phyloP scores from a whole-genome alignment of 2,329 filamentous ascomycete genomes.

The Colletotrichum sp. region DNA sequence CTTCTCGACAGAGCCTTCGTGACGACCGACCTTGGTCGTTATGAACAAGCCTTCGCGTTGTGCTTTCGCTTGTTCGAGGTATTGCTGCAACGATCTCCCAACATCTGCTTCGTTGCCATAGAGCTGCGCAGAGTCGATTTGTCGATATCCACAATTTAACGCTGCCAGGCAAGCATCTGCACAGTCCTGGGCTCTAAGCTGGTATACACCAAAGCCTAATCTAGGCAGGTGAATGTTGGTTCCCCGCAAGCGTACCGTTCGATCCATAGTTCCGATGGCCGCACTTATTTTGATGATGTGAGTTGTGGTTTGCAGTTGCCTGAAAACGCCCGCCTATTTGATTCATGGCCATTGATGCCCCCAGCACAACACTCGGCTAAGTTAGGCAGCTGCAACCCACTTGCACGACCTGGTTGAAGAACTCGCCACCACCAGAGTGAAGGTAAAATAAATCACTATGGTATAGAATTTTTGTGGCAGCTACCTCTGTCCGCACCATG shows the following conservation, averaged over 20 bases:
- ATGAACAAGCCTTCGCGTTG: constrained; percentile 65
- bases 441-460: background rate
- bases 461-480: background rate
- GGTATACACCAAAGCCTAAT: constrained; percentile 76
- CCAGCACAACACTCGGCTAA: background rate
- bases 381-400: background rate
- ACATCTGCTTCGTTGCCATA: constrained; percentile 75
- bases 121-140: constrained; percentile 67
- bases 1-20: constrained; percentile 57
- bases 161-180: constrained; percentile 63
- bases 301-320: background rate
- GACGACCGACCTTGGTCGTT: constrained; percentile 71
- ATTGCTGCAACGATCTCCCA: constrained; percentile 65
- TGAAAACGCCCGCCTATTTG: background rate
- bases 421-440: background rate
- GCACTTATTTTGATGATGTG: background rate
- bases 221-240: constrained; percentile 55
- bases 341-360: background rate
- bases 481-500: background rate
- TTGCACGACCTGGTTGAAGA: background rate
- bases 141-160: constrained; percentile 62
- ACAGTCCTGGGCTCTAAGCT: constrained; percentile 59
- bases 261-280: background rate
- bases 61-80: background rate
- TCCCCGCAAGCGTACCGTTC: constrained; percentile 17